Evolutionary conservation across 2,329 filamentous ascomycete genomes (phyloP).

Genomic region (Aspergillus unguis): DNA sequence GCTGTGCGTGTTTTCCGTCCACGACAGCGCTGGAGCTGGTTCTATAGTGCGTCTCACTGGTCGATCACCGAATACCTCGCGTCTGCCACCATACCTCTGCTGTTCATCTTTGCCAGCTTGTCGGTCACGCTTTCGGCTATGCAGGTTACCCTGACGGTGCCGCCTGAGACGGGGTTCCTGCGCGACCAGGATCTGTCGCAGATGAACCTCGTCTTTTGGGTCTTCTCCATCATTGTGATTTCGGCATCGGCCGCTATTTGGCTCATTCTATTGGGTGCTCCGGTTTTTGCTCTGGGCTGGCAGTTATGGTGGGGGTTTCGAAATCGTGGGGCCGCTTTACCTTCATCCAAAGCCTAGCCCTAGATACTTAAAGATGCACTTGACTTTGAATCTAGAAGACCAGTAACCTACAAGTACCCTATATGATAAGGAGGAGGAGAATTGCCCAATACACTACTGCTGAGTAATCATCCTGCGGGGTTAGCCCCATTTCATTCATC

Average conservation of each 20-base stretch:
- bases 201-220: neutral
- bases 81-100: neutral
- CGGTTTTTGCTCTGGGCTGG: neutral
- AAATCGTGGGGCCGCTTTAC: neutral
- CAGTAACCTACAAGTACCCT: neutral
- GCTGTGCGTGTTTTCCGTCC: neutral
- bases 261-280: neutral
- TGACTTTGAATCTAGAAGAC: neutral
- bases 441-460: neutral
- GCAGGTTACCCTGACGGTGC: neutral
- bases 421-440: no score
- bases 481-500: neutral
- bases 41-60: neutral
- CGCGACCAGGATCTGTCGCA: neutral
- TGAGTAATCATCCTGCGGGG: neutral
- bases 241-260: neutral
- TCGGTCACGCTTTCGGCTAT: neutral
- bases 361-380: neutral
- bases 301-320: neutral
- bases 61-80: neutral
- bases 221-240: neutral
- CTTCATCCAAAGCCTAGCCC: neutral
- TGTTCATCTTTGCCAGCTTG: neutral
- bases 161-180: neutral
- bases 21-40: neutral